Evolutionary conservation across 108 stramenopile species (phyloP).

Genomic region (Skeletonema marinoi): DNA sequence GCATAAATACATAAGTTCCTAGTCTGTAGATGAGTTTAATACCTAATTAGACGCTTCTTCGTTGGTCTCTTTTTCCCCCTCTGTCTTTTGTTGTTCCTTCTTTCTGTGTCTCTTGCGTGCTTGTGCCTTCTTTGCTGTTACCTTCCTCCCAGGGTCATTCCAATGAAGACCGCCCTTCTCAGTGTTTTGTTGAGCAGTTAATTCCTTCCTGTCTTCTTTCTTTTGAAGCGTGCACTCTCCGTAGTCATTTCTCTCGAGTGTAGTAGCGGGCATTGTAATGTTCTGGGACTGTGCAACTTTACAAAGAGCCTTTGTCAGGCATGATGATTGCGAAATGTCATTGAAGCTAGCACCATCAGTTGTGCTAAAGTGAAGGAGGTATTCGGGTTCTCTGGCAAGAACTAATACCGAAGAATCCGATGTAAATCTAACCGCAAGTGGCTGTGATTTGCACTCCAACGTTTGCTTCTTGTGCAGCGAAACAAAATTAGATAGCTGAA

Average conservation of each 20-base stretch:
- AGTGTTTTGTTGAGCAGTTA: conserved; percentile 1
- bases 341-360: conserved; percentile 12
- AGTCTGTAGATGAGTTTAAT: background rate
- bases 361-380: conserved; percentile 38
- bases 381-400: conserved; percentile 56
- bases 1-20: background rate
- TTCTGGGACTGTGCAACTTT: conserved; percentile 11
- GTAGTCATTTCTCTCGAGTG: conserved; percentile 51
- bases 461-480: conserved; percentile 47
- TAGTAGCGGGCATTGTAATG: conserved; percentile 56
- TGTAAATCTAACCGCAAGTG: conserved; percentile 42
- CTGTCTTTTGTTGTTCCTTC: background rate
- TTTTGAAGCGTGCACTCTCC: conserved; percentile 35
- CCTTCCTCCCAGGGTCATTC: conserved; percentile 36
- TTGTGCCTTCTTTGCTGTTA: conserved; percentile 19
- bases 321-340: conserved; percentile 9
- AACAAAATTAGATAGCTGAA: conserved; percentile 45
- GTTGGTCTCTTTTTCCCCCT: background rate
- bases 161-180: conserved; percentile 30
- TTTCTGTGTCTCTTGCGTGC: conserved; percentile 27
- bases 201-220: conserved; percentile 10
- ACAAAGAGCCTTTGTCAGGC: conserved; percentile 9
- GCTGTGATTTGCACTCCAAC: conserved; percentile 48
- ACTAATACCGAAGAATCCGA: conserved; percentile 45
- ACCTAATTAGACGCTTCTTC: background rate